Conservation (phyloP, 2,329 filamentous ascomycete genomes). For the Decorospora gaudefroyi region DNA sequence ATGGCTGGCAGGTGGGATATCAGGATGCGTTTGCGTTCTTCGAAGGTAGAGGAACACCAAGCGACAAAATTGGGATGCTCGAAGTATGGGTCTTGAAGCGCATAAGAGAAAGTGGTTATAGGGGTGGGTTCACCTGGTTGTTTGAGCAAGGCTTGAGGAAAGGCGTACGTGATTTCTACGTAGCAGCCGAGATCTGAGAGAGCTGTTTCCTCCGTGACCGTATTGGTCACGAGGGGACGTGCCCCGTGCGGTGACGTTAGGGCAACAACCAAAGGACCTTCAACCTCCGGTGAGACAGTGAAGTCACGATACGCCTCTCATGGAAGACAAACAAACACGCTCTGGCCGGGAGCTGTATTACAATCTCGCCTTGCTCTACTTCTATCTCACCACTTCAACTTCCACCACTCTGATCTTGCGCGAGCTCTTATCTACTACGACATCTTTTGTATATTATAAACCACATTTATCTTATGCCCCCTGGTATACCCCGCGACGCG, state of each 20-base stretch:
- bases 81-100: conserved; percentile 64
- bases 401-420: not conserved
- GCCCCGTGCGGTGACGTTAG: conserved; percentile 1
- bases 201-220: not conserved
- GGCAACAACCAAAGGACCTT: not conserved
- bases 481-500: not conserved
- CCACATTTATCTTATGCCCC: not conserved
- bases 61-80: conserved; percentile 60
- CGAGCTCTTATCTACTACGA: not conserved
- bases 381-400: not conserved
- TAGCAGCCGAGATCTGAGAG: conserved; percentile 24
- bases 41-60: conserved; percentile 42
- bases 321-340: conserved; percentile 1
- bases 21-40: conserved; percentile 61
- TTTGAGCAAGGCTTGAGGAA: conserved; percentile 57
- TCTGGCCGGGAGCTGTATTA: not conserved
- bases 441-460: not conserved
- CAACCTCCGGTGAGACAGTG: conserved; percentile 4
- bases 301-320: not conserved
- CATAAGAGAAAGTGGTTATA: conserved; percentile 56
- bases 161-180: conserved; percentile 51
- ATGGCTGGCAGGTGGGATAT: conserved; percentile 62
- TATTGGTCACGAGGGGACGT: not conserved
- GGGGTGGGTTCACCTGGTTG: conserved; percentile 56
- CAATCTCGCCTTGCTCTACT: not conserved